These are phyloP conservation scores for Curvularia hawaiiensis DNA, from an alignment of 2,329 filamentous ascomycete species.

Conservation along the genomic window DNA sequence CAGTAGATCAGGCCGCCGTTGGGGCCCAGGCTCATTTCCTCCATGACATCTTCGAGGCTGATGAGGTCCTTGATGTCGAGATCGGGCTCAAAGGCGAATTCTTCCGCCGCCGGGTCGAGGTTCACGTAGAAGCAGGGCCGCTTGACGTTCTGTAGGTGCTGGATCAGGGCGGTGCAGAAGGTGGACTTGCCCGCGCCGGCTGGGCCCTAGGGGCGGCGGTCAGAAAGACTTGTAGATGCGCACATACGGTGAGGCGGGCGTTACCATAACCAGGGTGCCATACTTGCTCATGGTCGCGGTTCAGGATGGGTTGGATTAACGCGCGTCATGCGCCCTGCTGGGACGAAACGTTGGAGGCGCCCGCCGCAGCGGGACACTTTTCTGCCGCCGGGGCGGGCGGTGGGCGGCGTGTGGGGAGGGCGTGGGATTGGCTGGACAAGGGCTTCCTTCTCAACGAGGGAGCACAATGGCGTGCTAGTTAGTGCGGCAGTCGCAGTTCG, in stretches of 20 bases:
- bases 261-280: constrained; percentile 86
- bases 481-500: constrained; percentile 3
- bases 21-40: constrained; percentile 86
- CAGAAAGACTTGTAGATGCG: constrained; percentile 5
- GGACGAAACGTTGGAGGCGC: constrained; percentile 1
- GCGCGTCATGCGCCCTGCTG: constrained; percentile 12
- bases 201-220: constrained; percentile 63
- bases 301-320: neutral
- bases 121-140: constrained; percentile 98
- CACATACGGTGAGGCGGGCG: neutral
- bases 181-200: constrained; percentile 97
- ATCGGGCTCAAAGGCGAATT: constrained; percentile 89
- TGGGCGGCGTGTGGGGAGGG: constrained; percentile 12
- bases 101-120: constrained; percentile 93
- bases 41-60: constrained; percentile 94
- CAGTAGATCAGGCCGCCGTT: constrained; percentile 96
- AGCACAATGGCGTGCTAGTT: constrained; percentile 29
- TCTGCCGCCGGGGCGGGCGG: constrained; percentile 15
- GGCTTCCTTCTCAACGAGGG: neutral
- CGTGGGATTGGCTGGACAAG: constrained; percentile 12
- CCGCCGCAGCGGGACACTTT: constrained; percentile 19
- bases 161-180: constrained; percentile 92
- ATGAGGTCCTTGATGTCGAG: constrained; percentile 96
- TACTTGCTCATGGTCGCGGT: constrained; percentile 80
- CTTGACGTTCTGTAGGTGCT: constrained; percentile 86